These are phyloP conservation scores for Cercospora canescens DNA, from an alignment of 2,329 filamentous ascomycete genomes.

Conservation along the genomic window DNA sequence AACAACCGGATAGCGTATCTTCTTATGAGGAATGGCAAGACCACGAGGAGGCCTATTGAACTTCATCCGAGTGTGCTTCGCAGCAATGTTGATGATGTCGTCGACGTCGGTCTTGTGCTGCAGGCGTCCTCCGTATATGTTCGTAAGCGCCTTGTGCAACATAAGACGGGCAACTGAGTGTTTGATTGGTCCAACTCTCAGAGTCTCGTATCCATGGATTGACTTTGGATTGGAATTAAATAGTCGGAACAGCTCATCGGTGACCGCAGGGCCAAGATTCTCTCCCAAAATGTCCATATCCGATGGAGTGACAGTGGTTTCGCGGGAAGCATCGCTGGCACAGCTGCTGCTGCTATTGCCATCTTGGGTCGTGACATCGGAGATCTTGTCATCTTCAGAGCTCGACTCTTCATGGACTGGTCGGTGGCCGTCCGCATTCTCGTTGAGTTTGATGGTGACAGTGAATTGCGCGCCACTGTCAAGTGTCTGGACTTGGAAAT, in stretches of 20 bases:
- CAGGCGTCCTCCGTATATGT: constrained; percentile 7
- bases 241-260: neutral
- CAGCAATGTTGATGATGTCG: constrained; percentile 9
- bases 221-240: constrained; percentile 1
- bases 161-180: neutral
- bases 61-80: neutral
- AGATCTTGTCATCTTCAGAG: neutral
- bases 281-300: constrained; percentile 10
- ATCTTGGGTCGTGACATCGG: neutral
- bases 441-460: neutral
- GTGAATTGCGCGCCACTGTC: neutral
- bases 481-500: neutral
- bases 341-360: neutral
- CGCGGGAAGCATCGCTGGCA: neutral
- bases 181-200: constrained; percentile 2
- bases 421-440: neutral
- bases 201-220: neutral
- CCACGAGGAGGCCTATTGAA: neutral
- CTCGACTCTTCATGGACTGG: neutral
- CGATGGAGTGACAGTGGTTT: neutral
- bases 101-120: neutral
- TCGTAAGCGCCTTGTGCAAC: constrained; percentile 1
- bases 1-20: neutral
- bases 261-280: constrained; percentile 6
- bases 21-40: neutral